These are phyloP conservation scores for Pilaira anomala DNA, from an alignment of 192 early-diverging fungal genomes.

Conservation along the genomic window DNA sequence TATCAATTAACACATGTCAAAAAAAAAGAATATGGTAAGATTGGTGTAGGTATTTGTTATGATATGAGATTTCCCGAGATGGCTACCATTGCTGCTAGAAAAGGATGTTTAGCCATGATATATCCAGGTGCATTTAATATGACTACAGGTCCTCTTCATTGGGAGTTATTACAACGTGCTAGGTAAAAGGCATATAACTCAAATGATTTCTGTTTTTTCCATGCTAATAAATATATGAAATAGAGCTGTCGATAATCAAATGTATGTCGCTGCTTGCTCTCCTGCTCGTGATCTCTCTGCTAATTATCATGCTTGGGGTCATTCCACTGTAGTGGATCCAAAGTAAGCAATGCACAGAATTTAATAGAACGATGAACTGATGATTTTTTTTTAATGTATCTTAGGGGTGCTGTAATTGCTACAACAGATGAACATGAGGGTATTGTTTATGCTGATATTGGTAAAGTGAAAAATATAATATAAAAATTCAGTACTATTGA, in stretches of 20 bases:
- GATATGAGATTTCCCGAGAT: constrained; percentile 96
- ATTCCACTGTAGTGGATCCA: constrained; percentile 88
- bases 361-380: constrained; percentile 16
- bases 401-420: constrained; percentile 63
- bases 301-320: constrained; percentile 89
- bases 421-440: constrained; percentile 72
- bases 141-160: constrained; percentile 93
- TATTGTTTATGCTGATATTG: constrained; percentile 79
- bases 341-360: constrained; percentile 24
- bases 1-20: neutral
- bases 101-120: constrained; percentile 88
- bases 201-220: neutral
- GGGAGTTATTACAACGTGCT: constrained; percentile 84
- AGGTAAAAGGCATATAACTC: constrained; percentile 17
- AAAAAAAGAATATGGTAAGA: constrained; percentile 65
- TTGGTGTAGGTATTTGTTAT: constrained; percentile 96
- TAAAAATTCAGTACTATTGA: neutral
- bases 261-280: constrained; percentile 94
- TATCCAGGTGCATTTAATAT: constrained; percentile 97
- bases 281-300: constrained; percentile 80
- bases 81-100: constrained; percentile 88
- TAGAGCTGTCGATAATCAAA: constrained; percentile 88
- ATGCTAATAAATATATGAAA: neutral
- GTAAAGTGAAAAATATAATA: no score
- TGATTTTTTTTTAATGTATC: constrained; percentile 1